These are phyloP conservation scores for Eragrostis tef DNA, from an alignment of 202 grass and related monocot species.

Conservation along the genomic window DNA sequence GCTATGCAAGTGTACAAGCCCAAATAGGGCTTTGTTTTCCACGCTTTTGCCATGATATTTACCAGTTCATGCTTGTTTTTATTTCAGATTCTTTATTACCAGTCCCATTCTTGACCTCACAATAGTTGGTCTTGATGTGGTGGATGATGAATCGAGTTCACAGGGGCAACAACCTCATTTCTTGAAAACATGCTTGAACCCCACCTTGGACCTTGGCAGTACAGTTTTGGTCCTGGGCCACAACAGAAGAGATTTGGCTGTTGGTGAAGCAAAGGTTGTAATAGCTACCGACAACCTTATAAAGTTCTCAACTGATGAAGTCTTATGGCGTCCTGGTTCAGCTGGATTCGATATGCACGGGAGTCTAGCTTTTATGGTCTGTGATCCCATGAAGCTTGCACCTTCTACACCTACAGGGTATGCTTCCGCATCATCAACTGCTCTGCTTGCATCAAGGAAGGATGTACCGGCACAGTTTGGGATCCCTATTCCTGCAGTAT, in stretches of 20 bases:
- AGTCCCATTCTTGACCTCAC: conserved; percentile 91
- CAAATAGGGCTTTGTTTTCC: conserved; percentile 25
- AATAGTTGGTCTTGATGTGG: conserved; percentile 64
- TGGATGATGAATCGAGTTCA: conserved; percentile 53
- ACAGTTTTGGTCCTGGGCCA: conserved; percentile 74
- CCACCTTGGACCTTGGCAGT: conserved; percentile 76
- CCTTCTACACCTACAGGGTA: conserved; percentile 70
- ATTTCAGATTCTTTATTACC: conserved; percentile 87
- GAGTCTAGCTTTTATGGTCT: conserved; percentile 88
- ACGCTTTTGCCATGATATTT: conserved; percentile 36
- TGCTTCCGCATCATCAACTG: conserved; percentile 66
- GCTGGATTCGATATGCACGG: conserved; percentile 89
- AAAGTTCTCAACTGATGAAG: conserved; percentile 79
- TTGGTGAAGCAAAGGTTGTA: conserved; percentile 84
- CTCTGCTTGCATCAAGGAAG: conserved; percentile 61
- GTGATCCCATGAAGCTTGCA: conserved; percentile 92
- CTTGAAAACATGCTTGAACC: conserved; percentile 82
- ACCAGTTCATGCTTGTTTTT: conserved; percentile 22
- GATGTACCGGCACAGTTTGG: conserved; percentile 75
- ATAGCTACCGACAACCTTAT: conserved; percentile 92
- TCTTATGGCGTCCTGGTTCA: conserved; percentile 73
- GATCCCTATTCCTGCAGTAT: conserved; percentile 76
- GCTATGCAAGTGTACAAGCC: conserved; percentile 11
- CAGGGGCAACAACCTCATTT: conserved; percentile 68
- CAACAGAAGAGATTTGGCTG: conserved; percentile 59